These are phyloP conservation scores for Ramalina peruviana DNA, from an alignment of 495 filamentous ascomycete species.

Conservation along the genomic window DNA sequence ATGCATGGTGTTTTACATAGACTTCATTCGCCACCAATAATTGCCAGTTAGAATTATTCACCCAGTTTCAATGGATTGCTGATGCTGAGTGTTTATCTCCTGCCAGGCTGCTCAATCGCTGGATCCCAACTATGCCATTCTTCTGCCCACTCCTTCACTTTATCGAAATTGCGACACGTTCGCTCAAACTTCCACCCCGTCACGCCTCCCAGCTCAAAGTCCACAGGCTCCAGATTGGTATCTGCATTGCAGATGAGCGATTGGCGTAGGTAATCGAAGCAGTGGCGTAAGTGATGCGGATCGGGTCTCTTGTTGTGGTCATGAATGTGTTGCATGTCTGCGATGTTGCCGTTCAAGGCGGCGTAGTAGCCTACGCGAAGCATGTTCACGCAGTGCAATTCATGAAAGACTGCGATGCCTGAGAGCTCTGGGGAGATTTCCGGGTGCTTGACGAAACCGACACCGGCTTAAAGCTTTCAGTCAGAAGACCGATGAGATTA, in stretches of 20 bases:
- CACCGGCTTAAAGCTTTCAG: not conserved
- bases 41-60: no score
- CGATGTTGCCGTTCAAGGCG: slow-evolving; percentile 4
- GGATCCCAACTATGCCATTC: not conserved
- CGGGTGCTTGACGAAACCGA: slow-evolving; percentile 6
- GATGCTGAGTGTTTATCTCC: no score
- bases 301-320: slow-evolving; percentile 2
- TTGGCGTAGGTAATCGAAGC: slow-evolving; percentile 22
- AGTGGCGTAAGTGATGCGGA: slow-evolving; percentile 15
- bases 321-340: not conserved
- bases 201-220: slow-evolving; percentile 5
- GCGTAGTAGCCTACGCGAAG: slow-evolving; percentile 7
- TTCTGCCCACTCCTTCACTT: slow-evolving; percentile 5
- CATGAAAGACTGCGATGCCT: slow-evolving; percentile 5
- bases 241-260: slow-evolving; percentile 19
- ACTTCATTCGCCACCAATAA: no score
- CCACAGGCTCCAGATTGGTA: slow-evolving; percentile 14
- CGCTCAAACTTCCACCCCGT: slow-evolving; percentile 10
- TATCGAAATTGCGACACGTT: slow-evolving; percentile 6
- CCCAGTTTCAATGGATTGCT: no score
- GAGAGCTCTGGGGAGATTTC: slow-evolving; percentile 4
- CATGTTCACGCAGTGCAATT: slow-evolving; percentile 9
- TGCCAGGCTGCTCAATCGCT: not conserved
- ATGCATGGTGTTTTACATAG: no score
- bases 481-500: no score